Percentiles rank a stretch among this genome's conserved stretches.
Evolutionary conservation across 1,284 basidiomycete species (phyloP).

Genomic region (Moniliella sp.): DNA sequence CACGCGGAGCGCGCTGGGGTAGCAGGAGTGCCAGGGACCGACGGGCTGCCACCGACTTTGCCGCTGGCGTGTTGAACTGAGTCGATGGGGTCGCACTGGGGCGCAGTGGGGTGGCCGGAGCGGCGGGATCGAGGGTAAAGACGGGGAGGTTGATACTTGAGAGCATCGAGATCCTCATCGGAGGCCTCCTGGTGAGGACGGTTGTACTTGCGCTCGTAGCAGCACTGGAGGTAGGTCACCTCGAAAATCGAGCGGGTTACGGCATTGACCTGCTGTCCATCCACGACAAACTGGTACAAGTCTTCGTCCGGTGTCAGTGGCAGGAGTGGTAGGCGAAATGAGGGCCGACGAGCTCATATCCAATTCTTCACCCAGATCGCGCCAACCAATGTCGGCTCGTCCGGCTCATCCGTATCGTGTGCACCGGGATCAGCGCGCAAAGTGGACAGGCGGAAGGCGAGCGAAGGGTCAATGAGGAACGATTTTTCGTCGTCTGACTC

Average conservation of each 20-base stretch:
- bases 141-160: conserved; percentile 34
- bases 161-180: conserved; percentile 31
- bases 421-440: conserved; percentile 6
- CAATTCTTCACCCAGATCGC: conserved; percentile 54
- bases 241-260: conserved; percentile 68
- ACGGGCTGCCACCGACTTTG: too few species aligned
- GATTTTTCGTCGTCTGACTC: conserved; percentile 65
- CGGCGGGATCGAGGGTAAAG: too few species aligned
- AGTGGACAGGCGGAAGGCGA: conserved; percentile 46
- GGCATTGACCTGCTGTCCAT: conserved; percentile 48
- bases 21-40: too few species aligned
- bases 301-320: too few species aligned
- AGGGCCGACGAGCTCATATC: too few species aligned
- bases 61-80: too few species aligned
- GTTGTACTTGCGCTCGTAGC: conserved; percentile 47
- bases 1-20: too few species aligned
- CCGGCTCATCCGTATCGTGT: not conserved
- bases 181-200: conserved; percentile 22
- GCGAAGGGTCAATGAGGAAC: conserved; percentile 69
- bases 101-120: too few species aligned
- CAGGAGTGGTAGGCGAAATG: too few species aligned
- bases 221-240: conserved; percentile 74
- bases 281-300: conserved; percentile 56
- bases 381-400: conserved; percentile 36
- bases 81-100: too few species aligned